These are phyloP conservation scores for Aegle marmelos DNA, from an alignment of 345 rosid genomes.

Conservation along the genomic window DNA sequence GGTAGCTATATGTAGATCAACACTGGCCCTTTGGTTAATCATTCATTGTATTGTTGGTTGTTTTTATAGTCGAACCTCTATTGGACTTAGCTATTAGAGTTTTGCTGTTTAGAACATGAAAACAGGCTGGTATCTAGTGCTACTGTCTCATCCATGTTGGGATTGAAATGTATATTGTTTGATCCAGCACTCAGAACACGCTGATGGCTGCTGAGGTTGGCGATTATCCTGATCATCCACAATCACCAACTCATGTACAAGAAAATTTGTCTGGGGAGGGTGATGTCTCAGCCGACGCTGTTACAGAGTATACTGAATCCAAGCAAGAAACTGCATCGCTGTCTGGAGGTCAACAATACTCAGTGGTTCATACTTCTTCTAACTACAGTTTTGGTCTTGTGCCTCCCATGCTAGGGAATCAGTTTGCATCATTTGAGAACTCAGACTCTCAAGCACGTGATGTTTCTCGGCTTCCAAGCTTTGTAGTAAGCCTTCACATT, in stretches of 20 bases:
- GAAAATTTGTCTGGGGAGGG: constrained; percentile 57
- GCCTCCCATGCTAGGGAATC: constrained; percentile 66
- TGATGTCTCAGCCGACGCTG: constrained; percentile 42
- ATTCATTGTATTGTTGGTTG: background rate
- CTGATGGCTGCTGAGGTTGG: constrained; percentile 47
- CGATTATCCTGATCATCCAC: constrained; percentile 42
- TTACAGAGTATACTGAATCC: constrained; percentile 52
- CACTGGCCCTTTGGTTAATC: background rate
- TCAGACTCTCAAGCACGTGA: constrained; percentile 78
- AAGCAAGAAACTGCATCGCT: constrained; percentile 51
- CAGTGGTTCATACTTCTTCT: constrained; percentile 56
- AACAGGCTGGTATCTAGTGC: background rate
- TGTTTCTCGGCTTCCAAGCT: constrained; percentile 68
- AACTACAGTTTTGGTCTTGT: constrained; percentile 55
- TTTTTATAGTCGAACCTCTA: background rate
- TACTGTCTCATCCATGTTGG: background rate
- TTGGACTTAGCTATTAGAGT: background rate
- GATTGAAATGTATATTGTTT: constrained; percentile 13
- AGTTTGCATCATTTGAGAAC: constrained; percentile 61
- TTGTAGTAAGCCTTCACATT: constrained; percentile 52
- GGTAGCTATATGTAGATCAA: background rate
- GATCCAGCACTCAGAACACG: constrained; percentile 44
- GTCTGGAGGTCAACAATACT: constrained; percentile 55
- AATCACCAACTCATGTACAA: constrained; percentile 43
- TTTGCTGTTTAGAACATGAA: background rate